phyloP scores from a whole-genome alignment of 768 basidiomycete species.

The Tricholoma matsutake region DNA sequence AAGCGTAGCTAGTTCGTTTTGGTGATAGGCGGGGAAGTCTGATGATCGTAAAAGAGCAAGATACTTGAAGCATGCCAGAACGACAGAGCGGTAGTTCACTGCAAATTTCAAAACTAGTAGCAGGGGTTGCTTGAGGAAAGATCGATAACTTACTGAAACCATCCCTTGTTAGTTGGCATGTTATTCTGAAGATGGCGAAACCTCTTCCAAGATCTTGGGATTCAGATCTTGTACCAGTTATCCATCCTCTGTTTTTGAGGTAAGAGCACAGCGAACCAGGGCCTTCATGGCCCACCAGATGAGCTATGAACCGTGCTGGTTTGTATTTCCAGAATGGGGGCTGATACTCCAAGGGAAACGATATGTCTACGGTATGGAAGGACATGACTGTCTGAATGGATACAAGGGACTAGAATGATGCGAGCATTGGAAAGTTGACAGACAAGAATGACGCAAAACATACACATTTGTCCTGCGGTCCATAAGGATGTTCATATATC shows the following conservation, averaged over 20 bases:
- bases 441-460: slow-evolving; percentile 23
- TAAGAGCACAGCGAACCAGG: slow-evolving; percentile 89
- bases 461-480: slow-evolving; percentile 68
- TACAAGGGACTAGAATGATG: slow-evolving; percentile 60
- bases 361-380: slow-evolving; percentile 79
- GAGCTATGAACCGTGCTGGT: slow-evolving; percentile 71
- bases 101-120: background rate
- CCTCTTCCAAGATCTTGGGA: slow-evolving; percentile 72
- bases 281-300: slow-evolving; percentile 91
- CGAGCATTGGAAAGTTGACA: slow-evolving; percentile 5
- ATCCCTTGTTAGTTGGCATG: slow-evolving; percentile 73
- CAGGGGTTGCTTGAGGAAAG: background rate
- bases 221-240: slow-evolving; percentile 69
- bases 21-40: slow-evolving; percentile 59
- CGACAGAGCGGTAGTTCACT: slow-evolving; percentile 77
- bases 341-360: slow-evolving; percentile 75
- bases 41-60: slow-evolving; percentile 65
- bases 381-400: slow-evolving; percentile 88
- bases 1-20: slow-evolving; percentile 72
- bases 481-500: slow-evolving; percentile 74
- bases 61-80: slow-evolving; percentile 76
- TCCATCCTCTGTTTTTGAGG: slow-evolving; percentile 87
- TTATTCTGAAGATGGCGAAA: slow-evolving; percentile 88
- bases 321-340: slow-evolving; percentile 73
- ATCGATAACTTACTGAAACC: slow-evolving; percentile 68